Evolutionary conservation across 306 rosid species (phyloP), one percentile per base, ranked within the genome.

Genomic region (Ziziphus jujuba): DNA sequence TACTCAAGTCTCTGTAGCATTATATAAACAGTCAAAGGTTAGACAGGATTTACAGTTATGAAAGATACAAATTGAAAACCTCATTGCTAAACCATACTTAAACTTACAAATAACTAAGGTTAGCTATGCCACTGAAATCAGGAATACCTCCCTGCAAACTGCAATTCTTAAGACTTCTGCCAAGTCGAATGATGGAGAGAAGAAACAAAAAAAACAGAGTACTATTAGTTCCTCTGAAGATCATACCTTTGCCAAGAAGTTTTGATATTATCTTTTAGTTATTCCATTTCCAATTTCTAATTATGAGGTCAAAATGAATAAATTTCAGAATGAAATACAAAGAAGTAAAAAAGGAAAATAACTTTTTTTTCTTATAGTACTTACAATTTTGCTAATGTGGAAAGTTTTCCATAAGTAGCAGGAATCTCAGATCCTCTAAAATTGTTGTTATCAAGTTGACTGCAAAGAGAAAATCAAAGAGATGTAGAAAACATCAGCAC

Each of bases 111-210:
- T 87, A 92, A 52, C 60, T 67, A 72, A 92, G 92, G n/a, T 71
- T 33, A 9, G 51, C 34, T 67, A 89, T 82, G 65, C 31, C 56
- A 80, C 91, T 85, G 59, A 91, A 70, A 81, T 91, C 87, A 75
- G 84, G 96, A 87, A 91, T 45, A n/a, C 80, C 23, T 80, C 97
- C 97, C 82, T 76, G 78, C 86, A 91, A 78, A 52, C 80, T 75
- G 80, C 97, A 91, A 78, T 91, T 91, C 80, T 95, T 86, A 15
- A 91, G 88, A 83, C 96, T 87, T 74, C 97, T 91, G 96, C 67
- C 13, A 76, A 61, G 73, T 58, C 77, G 72, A 67, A 54, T 13
- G 16, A 3, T 19, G 50, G 43, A 44, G 40, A n/a, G 9, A 13
- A 62, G 3, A 22, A 43, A 33, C 19, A 36, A 53, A 35, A 15